Conservation (phyloP, 208 protist species). For the Wallacemonas sp. region DNA sequence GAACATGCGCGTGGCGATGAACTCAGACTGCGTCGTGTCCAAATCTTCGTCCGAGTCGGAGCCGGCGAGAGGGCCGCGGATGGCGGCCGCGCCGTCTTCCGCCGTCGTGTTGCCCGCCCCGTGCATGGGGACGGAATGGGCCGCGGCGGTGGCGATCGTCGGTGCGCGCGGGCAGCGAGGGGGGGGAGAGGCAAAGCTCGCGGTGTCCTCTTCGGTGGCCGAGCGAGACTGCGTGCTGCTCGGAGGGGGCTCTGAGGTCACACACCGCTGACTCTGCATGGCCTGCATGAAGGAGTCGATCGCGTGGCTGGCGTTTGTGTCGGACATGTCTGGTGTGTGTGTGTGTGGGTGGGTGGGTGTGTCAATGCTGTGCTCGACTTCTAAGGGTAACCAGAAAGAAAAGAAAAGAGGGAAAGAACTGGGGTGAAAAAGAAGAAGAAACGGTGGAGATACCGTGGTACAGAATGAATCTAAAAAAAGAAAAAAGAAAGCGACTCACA, state of each 20-base stretch:
- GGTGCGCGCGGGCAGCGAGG: constrained; percentile 9
- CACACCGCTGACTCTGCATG: neutral
- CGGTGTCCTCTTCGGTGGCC: neutral
- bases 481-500: constrained; percentile 22
- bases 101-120: neutral
- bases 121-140: too few relatives aligned
- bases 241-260: neutral
- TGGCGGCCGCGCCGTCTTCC: neutral
- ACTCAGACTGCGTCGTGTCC: constrained; percentile 7
- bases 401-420: neutral
- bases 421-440: neutral
- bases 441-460: neutral
- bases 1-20: constrained; percentile 15
- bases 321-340: neutral
- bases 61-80: neutral
- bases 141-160: neutral
- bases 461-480: constrained; percentile 17
- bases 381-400: too few relatives aligned
- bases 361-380: too few relatives aligned
- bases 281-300: constrained; percentile 11
- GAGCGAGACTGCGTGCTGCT: neutral
- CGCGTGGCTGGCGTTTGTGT: neutral
- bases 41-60: constrained; percentile 12
- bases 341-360: neutral
- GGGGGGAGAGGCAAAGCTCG: neutral